These are phyloP conservation scores for Candida chauliodis DNA, from an alignment of 805 yeast species.

Conservation along the genomic window DNA sequence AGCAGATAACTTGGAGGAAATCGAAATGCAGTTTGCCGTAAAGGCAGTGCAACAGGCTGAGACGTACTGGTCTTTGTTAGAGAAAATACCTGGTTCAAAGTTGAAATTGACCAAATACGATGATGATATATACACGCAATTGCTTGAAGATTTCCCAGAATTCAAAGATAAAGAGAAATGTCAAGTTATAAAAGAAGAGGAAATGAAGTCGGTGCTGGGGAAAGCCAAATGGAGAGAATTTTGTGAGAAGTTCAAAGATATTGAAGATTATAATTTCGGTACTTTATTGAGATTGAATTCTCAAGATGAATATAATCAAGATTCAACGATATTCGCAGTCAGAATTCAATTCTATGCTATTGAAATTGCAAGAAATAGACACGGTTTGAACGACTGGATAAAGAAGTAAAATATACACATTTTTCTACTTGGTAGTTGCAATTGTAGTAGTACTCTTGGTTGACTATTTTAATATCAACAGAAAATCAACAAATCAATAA, in stretches of 20 bases:
- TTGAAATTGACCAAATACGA: constrained; percentile 70
- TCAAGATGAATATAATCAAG: constrained; percentile 72
- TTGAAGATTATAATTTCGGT: constrained; percentile 94
- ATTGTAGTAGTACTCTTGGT: too few species aligned
- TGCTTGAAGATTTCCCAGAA: constrained; percentile 83
- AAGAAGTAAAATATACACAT: background rate
- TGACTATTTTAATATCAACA: too few species aligned
- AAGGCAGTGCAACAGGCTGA: constrained; percentile 95
- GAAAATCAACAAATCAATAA: constrained; percentile 3
- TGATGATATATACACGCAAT: constrained; percentile 60
- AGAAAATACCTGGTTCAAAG: constrained; percentile 72
- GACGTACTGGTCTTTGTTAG: constrained; percentile 82
- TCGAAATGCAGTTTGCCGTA: constrained; percentile 97
- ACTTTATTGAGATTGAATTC: constrained; percentile 79
- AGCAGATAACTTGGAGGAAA: constrained; percentile 86
- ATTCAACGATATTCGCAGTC: constrained; percentile 82
- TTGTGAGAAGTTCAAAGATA: constrained; percentile 76
- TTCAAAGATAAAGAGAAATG: constrained; percentile 58
- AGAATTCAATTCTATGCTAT: constrained; percentile 93
- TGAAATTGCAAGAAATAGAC: constrained; percentile 89
- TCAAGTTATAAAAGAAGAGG: constrained; percentile 64
- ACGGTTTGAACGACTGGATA: constrained; percentile 91
- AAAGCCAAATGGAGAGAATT: constrained; percentile 90
- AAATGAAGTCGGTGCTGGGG: constrained; percentile 74
- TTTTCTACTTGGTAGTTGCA: background rate